A percentile compares a stretch with the other conserved stretches of the same genome.
These are phyloP conservation scores for Lycium ferocissimum DNA, from an alignment of 257 asterid species.

Conservation along the genomic window DNA sequence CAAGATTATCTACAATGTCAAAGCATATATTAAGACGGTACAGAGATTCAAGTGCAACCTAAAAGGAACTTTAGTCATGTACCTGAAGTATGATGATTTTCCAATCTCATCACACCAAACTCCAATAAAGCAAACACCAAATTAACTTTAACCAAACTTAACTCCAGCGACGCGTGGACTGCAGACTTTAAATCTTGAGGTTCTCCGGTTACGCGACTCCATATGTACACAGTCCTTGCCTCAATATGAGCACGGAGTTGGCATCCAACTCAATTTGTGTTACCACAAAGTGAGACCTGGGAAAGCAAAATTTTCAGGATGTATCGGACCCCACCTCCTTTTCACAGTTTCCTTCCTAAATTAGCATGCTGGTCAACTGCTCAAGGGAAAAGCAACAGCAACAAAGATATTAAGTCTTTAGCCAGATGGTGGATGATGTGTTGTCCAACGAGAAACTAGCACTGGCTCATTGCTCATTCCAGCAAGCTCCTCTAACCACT, in stretches of 20 bases:
- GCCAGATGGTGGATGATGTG: constrained; percentile 51
- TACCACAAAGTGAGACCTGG: constrained; percentile 43
- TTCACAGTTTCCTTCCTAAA: constrained; percentile 39
- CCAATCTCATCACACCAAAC: constrained; percentile 46
- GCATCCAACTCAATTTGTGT: constrained; percentile 37
- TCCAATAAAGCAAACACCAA: constrained; percentile 45
- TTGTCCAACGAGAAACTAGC: constrained; percentile 43
- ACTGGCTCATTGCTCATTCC: constrained; percentile 54
- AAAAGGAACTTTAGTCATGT: constrained; percentile 40
- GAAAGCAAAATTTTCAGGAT: constrained; percentile 38
- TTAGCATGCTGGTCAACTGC: constrained; percentile 41
- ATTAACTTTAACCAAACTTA: constrained; percentile 13
- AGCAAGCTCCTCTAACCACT: constrained; percentile 70
- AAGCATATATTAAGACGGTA: constrained; percentile 28
- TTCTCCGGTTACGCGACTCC: constrained; percentile 47
- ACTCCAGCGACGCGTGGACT: constrained; percentile 38
- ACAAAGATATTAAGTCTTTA: constrained; percentile 37
- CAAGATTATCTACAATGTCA: constrained; percentile 33
- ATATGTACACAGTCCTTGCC: constrained; percentile 61
- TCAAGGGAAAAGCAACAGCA: constrained; percentile 33
- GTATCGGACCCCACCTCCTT: constrained; percentile 39
- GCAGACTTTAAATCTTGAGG: constrained; percentile 44
- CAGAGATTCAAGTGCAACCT: constrained; percentile 38
- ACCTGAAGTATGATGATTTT: constrained; percentile 53
- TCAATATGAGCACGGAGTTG: constrained; percentile 39